Conservation (phyloP, 2,329 filamentous ascomycete genomes). For the Aspergillus fijiensis region DNA sequence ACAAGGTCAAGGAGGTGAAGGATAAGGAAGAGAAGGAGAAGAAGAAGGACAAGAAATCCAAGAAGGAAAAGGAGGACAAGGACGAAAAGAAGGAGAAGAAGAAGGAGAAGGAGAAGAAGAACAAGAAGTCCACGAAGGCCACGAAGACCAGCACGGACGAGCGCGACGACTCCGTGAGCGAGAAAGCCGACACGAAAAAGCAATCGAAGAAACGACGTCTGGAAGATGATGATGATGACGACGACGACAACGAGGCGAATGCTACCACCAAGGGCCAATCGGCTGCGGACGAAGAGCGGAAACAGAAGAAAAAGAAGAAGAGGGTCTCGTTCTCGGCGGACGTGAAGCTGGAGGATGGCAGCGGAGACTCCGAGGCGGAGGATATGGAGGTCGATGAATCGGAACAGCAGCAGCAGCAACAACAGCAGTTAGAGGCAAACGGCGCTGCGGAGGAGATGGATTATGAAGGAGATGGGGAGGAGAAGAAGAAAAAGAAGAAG, state of each 20-base stretch:
- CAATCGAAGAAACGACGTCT: constrained; percentile 22
- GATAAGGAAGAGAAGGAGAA: not conserved
- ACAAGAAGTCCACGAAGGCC: not conserved
- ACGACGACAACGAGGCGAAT: not conserved
- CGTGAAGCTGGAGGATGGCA: constrained; percentile 59
- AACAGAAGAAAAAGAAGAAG: constrained; percentile 43
- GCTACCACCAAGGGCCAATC: constrained; percentile 1
- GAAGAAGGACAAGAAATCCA: not conserved
- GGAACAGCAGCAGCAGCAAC: constrained; percentile 7
- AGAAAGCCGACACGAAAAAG: constrained; percentile 19
- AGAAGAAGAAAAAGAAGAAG: constrained; percentile 15
- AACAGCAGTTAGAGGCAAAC: not conserved
- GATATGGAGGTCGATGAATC: constrained; percentile 7
- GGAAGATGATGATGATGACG: constrained; percentile 22
- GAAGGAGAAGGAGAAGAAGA: constrained; percentile 9
- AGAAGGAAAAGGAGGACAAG: not conserved
- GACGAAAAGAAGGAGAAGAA: constrained; percentile 14
- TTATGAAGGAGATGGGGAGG: constrained; percentile 18
- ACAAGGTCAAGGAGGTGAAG: not conserved
- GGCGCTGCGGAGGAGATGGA: constrained; percentile 10
- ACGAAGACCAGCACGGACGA: constrained; percentile 18
- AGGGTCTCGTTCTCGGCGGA: constrained; percentile 66
- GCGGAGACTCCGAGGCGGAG: constrained; percentile 35
- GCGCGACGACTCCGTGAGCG: not conserved
- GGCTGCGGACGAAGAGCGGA: not conserved